Evolutionary conservation across 257 asterid species (phyloP), one percentile per base, ranked within the genome.

Genomic region (Primulina tabacum): DNA sequence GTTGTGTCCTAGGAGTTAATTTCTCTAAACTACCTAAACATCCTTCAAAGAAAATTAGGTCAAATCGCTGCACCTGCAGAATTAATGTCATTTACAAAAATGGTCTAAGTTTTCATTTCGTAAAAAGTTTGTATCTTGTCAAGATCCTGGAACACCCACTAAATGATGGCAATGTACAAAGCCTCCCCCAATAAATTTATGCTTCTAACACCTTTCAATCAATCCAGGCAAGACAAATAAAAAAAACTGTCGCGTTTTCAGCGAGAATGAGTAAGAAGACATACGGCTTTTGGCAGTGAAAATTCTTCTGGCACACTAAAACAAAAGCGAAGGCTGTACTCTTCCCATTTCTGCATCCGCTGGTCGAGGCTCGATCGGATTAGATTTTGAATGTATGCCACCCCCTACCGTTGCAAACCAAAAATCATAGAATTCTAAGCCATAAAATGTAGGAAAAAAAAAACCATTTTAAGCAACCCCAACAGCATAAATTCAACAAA

Each of bases 271-370:
- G 76, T 4, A 55, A 62, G 12, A 55, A 62, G 12, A 64, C 86
- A 40, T 79, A 81, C 86, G 4, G 73, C 67, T 71, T 69, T 67
- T 0, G 83, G 87, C 63, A 82, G 74, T 35, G 70, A 29, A 72
- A 82, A 80, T 60, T 73, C 83, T 43, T 80, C 89, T 24, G 92
- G 92, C 17, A 84, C 86, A 38, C 47, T 28, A 56, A 86, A 86
- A 75, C 82, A 76, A 69, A 69, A 67, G 37, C 78, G 81, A 20
- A 76, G 87, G 71, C 79, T 76, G 56, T 82, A 86, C 50, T 82
- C 82, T 74, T 84, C 88, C 89, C 92, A 86, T 74, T 52, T 76
- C 78, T 80, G 74, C 85, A 86, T 60, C 43, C 82, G 72, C 75
- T 72, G 71, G 70, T 80, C 80, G 37, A 86, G 71, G n/a, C 71